Evolutionary conservation across 208 protist genomes (phyloP).

Genomic region (Kentomonas sorsogonicus): DNA sequence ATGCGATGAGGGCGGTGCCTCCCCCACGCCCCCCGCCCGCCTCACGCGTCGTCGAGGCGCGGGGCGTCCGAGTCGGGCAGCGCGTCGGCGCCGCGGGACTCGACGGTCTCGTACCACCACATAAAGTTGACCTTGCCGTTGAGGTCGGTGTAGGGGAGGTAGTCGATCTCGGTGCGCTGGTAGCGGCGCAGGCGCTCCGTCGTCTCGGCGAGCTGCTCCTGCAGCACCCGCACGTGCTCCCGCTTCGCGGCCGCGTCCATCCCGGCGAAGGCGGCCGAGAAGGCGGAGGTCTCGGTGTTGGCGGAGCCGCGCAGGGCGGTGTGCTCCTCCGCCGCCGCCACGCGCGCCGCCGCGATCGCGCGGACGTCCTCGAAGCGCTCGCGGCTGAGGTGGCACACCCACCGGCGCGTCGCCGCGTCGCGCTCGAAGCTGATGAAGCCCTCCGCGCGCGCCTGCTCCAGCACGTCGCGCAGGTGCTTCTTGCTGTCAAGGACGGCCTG

Average conservation of each 20-base stretch:
- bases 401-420: constrained; percentile 53
- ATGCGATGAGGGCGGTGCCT: too few species aligned
- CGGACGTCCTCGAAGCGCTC: constrained; percentile 86
- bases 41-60: too few species aligned
- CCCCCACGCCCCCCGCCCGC: too few species aligned
- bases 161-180: constrained; percentile 85
- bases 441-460: constrained; percentile 81
- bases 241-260: constrained; percentile 67
- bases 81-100: constrained; percentile 22
- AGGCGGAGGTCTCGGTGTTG: constrained; percentile 58
- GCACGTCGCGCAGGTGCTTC: constrained; percentile 82
- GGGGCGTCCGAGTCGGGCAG: too few species aligned
- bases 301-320: constrained; percentile 45
- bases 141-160: constrained; percentile 88
- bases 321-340: constrained; percentile 34
- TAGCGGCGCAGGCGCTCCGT: constrained; percentile 66
- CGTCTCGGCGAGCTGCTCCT: constrained; percentile 60
- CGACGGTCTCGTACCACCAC: constrained; percentile 90
- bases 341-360: constrained; percentile 40
- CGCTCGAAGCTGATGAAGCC: constrained; percentile 85
- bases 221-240: constrained; percentile 53
- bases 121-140: constrained; percentile 92
- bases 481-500: constrained; percentile 88
- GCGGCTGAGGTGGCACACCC: constrained; percentile 71
- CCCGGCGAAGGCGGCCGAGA: constrained; percentile 48